A percentile compares a stretch with the other conserved stretches of the same genome.
Evolutionary conservation across 75 land plant genomes (phyloP).

Genomic region (Gnetum montanum): DNA sequence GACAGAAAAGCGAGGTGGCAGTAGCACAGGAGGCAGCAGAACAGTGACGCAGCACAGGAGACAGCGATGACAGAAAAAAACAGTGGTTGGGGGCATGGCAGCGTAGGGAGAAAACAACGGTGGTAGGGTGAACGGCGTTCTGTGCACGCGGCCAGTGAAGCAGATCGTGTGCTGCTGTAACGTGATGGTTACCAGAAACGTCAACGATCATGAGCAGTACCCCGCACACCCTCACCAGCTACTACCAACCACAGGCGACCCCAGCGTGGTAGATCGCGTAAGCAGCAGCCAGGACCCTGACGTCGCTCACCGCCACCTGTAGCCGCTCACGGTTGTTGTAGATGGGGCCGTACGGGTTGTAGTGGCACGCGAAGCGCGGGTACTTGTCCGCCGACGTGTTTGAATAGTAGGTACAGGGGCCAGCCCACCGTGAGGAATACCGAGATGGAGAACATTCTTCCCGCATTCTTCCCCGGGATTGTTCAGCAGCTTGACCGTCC

Average conservation of each 20-base stretch:
- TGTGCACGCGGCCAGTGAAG: too few relatives aligned
- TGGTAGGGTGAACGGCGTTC: too few relatives aligned
- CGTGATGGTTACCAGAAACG: constrained; percentile 68
- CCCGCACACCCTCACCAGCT: constrained; percentile 47
- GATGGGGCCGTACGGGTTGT: constrained; percentile 53
- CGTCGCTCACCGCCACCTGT: constrained; percentile 50
- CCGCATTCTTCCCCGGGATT: too few relatives aligned
- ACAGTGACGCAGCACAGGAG: too few relatives aligned
- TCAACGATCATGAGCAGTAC: constrained; percentile 63
- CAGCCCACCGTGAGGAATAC: too few relatives aligned
- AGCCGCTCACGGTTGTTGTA: constrained; percentile 44
- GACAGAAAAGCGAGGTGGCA: too few relatives aligned
- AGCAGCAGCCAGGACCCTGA: constrained; percentile 24
- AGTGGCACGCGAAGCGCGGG: constrained; percentile 49
- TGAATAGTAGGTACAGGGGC: constrained; percentile 52
- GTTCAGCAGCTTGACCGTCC: too few relatives aligned
- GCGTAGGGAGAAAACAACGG: too few relatives aligned
- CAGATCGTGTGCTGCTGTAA: constrained; percentile 86
- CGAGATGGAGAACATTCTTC: too few relatives aligned
- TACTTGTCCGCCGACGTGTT: constrained; percentile 58
- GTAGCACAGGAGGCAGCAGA: too few relatives aligned
- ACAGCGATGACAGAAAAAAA: too few relatives aligned
- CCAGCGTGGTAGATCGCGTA: constrained; percentile 31
- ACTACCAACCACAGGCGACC: constrained; percentile 17
- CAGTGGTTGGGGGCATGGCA: too few relatives aligned